These are phyloP conservation scores for Xylaria acuta DNA, from an alignment of 495 filamentous ascomycete genomes.

Conservation along the genomic window DNA sequence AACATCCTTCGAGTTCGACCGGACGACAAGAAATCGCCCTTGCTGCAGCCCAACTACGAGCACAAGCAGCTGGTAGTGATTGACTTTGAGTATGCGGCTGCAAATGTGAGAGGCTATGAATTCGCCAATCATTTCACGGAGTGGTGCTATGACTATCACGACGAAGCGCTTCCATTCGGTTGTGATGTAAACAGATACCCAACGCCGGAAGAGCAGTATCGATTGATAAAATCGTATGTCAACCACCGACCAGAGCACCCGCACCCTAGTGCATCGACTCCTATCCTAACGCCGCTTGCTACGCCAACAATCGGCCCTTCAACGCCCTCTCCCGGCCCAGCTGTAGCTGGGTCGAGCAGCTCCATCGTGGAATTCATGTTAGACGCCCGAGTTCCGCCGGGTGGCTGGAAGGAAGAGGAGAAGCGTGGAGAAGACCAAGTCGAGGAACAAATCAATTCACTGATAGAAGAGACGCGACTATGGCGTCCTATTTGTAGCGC, in stretches of 20 bases:
- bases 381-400: slow-evolving; percentile 67
- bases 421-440: slow-evolving; percentile 60
- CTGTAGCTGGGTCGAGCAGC: slow-evolving; percentile 39
- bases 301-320: slow-evolving; percentile 35
- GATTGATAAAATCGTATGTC: slow-evolving; percentile 86
- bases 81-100: slow-evolving; percentile 97
- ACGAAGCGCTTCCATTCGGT: slow-evolving; percentile 64
- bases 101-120: slow-evolving; percentile 85
- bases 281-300: slow-evolving; percentile 53
- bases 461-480: slow-evolving; percentile 77
- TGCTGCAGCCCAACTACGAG: slow-evolving; percentile 85
- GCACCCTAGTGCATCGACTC: slow-evolving; percentile 58
- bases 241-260: slow-evolving; percentile 71
- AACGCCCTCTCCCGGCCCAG: slow-evolving; percentile 37
- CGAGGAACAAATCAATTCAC: slow-evolving; percentile 67
- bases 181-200: slow-evolving; percentile 77
- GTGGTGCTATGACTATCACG: slow-evolving; percentile 98
- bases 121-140: slow-evolving; percentile 99
- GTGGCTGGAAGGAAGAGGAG: slow-evolving; percentile 65
- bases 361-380: slow-evolving; percentile 70
- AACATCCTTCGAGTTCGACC: slow-evolving; percentile 94
- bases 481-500: slow-evolving; percentile 89
- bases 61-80: slow-evolving; percentile 97
- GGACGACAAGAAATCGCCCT: slow-evolving; percentile 77
- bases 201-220: slow-evolving; percentile 76